phyloP scores from a whole-genome alignment of 1,284 basidiomycete genomes.

The Gymnopus androsaceus region DNA sequence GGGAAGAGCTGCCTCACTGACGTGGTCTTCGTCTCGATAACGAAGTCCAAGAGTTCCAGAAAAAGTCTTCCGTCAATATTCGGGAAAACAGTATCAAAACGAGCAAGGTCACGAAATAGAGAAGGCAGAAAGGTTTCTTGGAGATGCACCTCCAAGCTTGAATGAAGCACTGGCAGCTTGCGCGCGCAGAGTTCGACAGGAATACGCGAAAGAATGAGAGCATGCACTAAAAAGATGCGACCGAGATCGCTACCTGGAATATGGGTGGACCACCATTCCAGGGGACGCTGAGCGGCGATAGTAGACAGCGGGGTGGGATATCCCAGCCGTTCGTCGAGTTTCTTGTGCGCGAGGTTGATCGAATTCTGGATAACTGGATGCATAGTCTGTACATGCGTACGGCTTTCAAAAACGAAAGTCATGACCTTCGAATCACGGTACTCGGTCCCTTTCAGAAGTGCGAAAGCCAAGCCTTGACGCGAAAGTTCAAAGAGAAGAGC shows the following conservation, averaged over 20 bases:
- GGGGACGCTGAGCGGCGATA: not conserved
- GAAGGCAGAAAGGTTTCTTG: conserved; percentile 39
- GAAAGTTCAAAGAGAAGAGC: conserved; percentile 50
- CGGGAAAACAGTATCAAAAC: conserved; percentile 21
- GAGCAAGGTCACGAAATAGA: conserved; percentile 36
- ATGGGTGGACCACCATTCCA: not conserved
- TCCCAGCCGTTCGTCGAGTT: not conserved
- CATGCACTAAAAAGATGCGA: conserved; percentile 36
- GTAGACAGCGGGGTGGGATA: not conserved
- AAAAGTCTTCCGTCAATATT: conserved; percentile 59
- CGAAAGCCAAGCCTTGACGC: conserved; percentile 49
- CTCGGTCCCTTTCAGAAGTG: conserved; percentile 51
- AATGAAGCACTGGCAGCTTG: conserved; percentile 28
- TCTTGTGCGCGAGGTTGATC: not conserved
- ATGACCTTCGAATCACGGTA: conserved; percentile 66
- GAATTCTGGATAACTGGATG: not conserved
- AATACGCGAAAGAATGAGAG: conserved; percentile 42
- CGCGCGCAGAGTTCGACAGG: conserved; percentile 47
- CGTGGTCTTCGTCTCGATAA: conserved; percentile 6
- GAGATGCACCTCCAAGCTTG: conserved; percentile 32
- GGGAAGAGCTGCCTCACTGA: conserved; percentile 15
- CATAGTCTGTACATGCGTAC: conserved; percentile 23
- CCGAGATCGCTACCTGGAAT: not conserved
- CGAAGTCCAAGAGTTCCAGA: conserved; percentile 24
- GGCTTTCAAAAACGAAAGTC: conserved; percentile 44